A percentile compares a stretch with the other conserved stretches of the same genome.
These are phyloP conservation scores for Phytophthora pseudosyringae DNA, from an alignment of 352 stramenopile species.

Conservation along the genomic window DNA sequence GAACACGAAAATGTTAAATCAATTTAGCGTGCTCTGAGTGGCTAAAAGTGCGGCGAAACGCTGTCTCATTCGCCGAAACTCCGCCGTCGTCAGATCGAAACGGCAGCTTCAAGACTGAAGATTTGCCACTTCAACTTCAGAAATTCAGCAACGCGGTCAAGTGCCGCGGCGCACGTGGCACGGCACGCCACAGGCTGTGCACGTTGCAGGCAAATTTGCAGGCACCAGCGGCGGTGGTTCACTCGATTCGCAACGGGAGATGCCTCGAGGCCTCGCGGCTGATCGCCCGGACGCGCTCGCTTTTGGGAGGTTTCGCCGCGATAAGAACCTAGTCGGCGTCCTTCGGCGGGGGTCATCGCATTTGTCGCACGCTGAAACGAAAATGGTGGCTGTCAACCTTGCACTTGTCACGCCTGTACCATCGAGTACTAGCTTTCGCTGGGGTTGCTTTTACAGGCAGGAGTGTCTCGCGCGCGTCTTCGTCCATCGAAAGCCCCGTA, in stretches of 20 bases:
- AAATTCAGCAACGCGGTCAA: constrained; percentile 14
- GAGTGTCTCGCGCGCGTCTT: neutral
- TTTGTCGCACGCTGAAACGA: constrained; percentile 16
- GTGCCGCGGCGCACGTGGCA: constrained; percentile 8
- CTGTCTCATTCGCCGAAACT: constrained; percentile 15
- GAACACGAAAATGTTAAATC: constrained; percentile 3
- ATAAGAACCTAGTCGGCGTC: neutral
- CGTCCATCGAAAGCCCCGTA: neutral
- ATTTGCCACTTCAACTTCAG: constrained; percentile 35
- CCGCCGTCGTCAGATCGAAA: constrained; percentile 12
- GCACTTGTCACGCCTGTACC: constrained; percentile 13
- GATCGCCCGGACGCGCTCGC: no score
- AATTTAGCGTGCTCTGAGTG: neutral
- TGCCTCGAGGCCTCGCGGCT: neutral
- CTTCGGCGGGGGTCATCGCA: neutral
- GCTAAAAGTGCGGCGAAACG: neutral
- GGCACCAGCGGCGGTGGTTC: neutral
- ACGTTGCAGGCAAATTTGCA: constrained; percentile 12
- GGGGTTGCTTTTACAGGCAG: constrained; percentile 2
- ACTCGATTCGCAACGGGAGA: constrained; percentile 6
- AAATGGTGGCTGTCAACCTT: constrained; percentile 16
- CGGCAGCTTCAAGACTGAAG: constrained; percentile 32
- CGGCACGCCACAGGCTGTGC: constrained; percentile 3
- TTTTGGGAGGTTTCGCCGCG: neutral
- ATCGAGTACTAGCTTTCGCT: constrained; percentile 16